Conservation (phyloP, 2,329 filamentous ascomycete species). For the Paecilomyces dactylethromorphus region DNA sequence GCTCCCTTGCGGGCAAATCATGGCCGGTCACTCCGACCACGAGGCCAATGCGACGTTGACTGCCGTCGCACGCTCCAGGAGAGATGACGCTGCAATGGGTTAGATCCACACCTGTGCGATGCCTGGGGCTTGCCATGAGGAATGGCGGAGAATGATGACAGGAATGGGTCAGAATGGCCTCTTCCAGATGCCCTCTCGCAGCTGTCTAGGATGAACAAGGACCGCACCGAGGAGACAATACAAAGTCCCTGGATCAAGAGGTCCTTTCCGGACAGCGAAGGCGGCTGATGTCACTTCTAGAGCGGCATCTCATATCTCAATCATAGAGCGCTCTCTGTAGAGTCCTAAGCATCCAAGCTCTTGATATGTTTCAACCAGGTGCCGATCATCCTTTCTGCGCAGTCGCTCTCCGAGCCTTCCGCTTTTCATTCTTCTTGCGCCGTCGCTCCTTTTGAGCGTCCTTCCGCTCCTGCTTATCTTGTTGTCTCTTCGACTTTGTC, state of each 20-base stretch:
- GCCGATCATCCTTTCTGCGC: constrained; percentile 13
- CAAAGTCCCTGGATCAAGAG: neutral
- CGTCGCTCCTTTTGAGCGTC: constrained; percentile 21
- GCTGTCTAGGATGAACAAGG: neutral
- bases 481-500: constrained; percentile 18
- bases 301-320: neutral
- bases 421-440: constrained; percentile 36
- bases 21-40: neutral
- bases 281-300: neutral
- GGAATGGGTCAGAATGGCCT: neutral
- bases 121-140: neutral
- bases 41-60: neutral
- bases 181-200: neutral
- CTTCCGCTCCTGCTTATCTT: constrained; percentile 13
- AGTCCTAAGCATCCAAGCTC: neutral
- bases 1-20: neutral
- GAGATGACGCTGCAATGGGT: neutral
- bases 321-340: neutral
- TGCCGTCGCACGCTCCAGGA: neutral
- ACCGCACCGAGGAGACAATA: neutral
- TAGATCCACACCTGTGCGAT: neutral
- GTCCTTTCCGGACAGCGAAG: neutral
- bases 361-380: constrained; percentile 5
- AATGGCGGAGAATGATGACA: neutral
- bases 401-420: constrained; percentile 8